These are phyloP conservation scores for Neopestalotiopsis sp. DNA, from an alignment of 2,329 filamentous ascomycete species.

Conservation along the genomic window DNA sequence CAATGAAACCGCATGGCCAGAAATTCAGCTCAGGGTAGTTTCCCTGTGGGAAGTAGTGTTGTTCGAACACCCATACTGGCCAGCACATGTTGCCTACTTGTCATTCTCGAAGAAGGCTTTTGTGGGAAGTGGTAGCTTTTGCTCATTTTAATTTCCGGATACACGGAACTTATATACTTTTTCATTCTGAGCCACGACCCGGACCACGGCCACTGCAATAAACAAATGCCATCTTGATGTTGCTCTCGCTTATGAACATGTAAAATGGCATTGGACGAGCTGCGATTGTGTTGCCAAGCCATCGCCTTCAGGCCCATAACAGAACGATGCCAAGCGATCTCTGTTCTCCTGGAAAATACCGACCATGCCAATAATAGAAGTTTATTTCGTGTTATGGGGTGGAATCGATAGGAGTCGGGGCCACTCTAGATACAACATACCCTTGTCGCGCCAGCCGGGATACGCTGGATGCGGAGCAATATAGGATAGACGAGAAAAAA, in stretches of 20 bases:
- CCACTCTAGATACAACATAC: neutral
- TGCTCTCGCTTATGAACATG: neutral
- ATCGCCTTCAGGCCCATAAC: neutral
- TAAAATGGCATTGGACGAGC: neutral
- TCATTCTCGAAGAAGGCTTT: too few species aligned
- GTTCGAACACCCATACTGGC: neutral
- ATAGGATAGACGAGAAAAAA: neutral
- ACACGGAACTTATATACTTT: neutral
- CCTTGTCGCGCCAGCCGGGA: neutral
- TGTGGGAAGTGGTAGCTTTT: neutral
- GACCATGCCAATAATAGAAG: conserved; percentile 3
- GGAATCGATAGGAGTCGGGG: neutral
- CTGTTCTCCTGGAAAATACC: neutral
- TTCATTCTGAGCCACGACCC: neutral
- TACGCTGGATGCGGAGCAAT: neutral
- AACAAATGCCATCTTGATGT: neutral
- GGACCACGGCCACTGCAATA: neutral
- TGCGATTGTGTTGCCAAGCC: neutral
- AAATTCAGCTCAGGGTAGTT: too few species aligned
- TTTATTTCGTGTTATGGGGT: neutral
- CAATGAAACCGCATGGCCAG: too few species aligned
- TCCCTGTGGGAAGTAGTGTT: neutral
- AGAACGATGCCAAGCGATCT: neutral
- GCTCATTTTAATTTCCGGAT: neutral
- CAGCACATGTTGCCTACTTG: neutral